These are phyloP conservation scores for Aspergillus fijiensis DNA, from an alignment of 2,329 filamentous ascomycete species.

Conservation along the genomic window DNA sequence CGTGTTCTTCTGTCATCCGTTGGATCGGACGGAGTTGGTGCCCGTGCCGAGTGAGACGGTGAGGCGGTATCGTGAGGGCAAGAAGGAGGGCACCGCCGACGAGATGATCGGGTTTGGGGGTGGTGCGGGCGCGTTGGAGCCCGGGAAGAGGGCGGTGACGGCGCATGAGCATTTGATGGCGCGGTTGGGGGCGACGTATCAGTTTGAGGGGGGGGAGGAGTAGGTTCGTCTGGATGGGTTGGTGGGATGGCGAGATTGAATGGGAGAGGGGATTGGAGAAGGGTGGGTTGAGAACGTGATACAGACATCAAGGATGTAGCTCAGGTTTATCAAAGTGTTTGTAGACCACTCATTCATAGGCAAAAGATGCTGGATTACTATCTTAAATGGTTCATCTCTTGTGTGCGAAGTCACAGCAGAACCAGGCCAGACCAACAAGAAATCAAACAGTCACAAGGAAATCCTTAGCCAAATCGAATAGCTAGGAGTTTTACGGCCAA, in stretches of 20 bases:
- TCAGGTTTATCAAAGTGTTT: too few relatives aligned
- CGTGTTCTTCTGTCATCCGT: slow-evolving; percentile 63
- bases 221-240: not conserved
- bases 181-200: slow-evolving; percentile 60
- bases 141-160: slow-evolving; percentile 48
- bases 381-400: too few relatives aligned
- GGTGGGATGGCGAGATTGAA: too few relatives aligned
- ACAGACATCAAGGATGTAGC: too few relatives aligned
- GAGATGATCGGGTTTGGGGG: slow-evolving; percentile 45
- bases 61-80: slow-evolving; percentile 36
- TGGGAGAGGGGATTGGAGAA: too few relatives aligned
- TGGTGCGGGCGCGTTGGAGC: slow-evolving; percentile 35
- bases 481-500: not conserved
- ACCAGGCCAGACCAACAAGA: too few relatives aligned
- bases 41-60: slow-evolving; percentile 57
- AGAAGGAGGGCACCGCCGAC: slow-evolving; percentile 26
- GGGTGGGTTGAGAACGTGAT: too few relatives aligned
- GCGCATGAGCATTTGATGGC: slow-evolving; percentile 59
- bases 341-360: too few relatives aligned
- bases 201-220: slow-evolving; percentile 33
- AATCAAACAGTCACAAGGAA: too few relatives aligned
- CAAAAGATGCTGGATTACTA: too few relatives aligned
- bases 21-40: slow-evolving; percentile 55
- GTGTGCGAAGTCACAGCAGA: not conserved
- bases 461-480: not conserved